Conservation (phyloP, 73 alveolate genomes). For the Paramecium biaurelia region DNA sequence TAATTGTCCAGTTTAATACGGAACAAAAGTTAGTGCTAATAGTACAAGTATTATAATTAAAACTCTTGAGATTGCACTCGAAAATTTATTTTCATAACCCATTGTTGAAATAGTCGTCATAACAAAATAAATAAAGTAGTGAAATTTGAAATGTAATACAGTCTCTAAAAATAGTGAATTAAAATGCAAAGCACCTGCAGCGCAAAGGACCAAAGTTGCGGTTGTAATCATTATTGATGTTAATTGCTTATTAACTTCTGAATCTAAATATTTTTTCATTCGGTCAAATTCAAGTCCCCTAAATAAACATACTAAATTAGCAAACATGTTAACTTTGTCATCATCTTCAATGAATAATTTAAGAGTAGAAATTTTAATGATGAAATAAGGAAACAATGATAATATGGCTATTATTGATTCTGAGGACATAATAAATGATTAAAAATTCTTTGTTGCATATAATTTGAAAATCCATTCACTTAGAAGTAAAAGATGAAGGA, state of each 20-base stretch:
- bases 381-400: conserved; percentile 45
- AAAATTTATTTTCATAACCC: conserved; percentile 95
- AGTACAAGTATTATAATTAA: conserved; percentile 82
- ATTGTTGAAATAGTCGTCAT: conserved; percentile 89
- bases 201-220: conserved; percentile 41
- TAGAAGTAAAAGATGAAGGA: not conserved
- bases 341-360: conserved; percentile 10
- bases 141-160: conserved; percentile 59
- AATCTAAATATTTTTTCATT: conserved; percentile 23
- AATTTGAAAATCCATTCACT: conserved; percentile 51
- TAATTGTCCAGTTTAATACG: conserved; percentile 85
- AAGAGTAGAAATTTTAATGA: not conserved
- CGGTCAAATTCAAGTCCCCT: conserved; percentile 40
- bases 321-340: not conserved
- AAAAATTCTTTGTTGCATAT: not conserved
- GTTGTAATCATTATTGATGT: conserved; percentile 9
- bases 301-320: not conserved
- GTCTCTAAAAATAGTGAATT: conserved; percentile 7
- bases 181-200: conserved; percentile 59
- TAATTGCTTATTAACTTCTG: conserved; percentile 44
- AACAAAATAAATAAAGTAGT: conserved; percentile 85
- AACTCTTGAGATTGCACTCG: conserved; percentile 76
- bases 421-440: conserved; percentile 13
- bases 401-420: conserved; percentile 37
- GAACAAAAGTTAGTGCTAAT: conserved; percentile 83